phyloP scores from a whole-genome alignment of 139 green algal genomes.

The Chlamydomonas sphaeroides region DNA sequence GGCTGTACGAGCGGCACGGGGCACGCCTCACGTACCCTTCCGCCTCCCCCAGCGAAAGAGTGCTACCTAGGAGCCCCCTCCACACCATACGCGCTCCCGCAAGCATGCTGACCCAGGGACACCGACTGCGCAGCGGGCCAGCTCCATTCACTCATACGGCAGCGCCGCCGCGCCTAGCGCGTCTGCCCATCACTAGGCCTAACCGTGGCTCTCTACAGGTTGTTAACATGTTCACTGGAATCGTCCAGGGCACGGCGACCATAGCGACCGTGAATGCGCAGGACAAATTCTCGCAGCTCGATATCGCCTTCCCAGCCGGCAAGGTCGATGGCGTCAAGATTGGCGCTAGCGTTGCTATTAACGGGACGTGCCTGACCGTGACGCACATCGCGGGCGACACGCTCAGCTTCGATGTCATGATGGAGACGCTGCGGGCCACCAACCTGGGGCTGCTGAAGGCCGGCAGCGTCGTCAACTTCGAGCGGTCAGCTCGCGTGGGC shows the following conservation, averaged over 20 bases:
- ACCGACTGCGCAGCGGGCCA: too few species aligned
- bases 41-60: too few species aligned
- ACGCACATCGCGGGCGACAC: constrained; percentile 49
- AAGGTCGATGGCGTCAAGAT: constrained; percentile 67
- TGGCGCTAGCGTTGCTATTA: constrained; percentile 89
- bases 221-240: constrained; percentile 77
- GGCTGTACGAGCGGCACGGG: too few species aligned
- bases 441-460: constrained; percentile 80
- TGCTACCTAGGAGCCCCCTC: too few species aligned
- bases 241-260: constrained; percentile 88
- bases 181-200: too few species aligned
- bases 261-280: constrained; percentile 63
- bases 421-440: constrained; percentile 91
- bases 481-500: constrained; percentile 83
- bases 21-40: too few species aligned
- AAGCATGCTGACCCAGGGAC: too few species aligned
- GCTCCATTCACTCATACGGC: too few species aligned
- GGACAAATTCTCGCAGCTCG: constrained; percentile 69
- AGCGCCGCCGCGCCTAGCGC: too few species aligned
- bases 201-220: not conserved
- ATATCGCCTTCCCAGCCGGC: constrained; percentile 79
- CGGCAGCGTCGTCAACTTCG: constrained; percentile 85
- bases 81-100: too few species aligned
- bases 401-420: constrained; percentile 79
- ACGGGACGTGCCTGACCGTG: constrained; percentile 95